Evolutionary conservation across 2,329 filamentous ascomycete genomes (phyloP), one percentile per base, ranked within the genome.

Genomic region (Xylogone sp.): DNA sequence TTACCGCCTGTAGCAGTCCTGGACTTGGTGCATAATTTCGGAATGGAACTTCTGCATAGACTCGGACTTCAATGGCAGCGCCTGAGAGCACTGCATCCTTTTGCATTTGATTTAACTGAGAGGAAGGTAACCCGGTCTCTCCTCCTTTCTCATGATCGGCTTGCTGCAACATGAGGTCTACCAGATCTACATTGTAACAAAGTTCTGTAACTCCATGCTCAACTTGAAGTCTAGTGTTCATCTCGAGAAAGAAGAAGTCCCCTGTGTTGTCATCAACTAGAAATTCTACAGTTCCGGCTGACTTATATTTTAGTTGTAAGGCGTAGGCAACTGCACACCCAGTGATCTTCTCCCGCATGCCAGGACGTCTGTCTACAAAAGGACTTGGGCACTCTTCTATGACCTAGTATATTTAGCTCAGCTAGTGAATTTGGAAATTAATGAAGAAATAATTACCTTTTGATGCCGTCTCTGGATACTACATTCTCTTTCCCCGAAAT

Each of bases 11-110:
- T 31, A 59, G 45, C 21, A 57, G 29, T 62, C 52, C 73, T 51
- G n/a, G 66, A 62, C 34, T 74, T 60, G 86, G 86, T 5, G 86
- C 81, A 65, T 88, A 89, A 54, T 84, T 82, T 44, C 61, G 59
- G 20, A 63, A 79, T 5, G 86, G 86, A 54, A 87, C 87, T 61
- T 90, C 86, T 2, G 86, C 86, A 65, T 89, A 89, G 51, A 89
- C 86, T 50, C 86, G 73, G 20, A 83, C 86, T 65, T 90, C 86
- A 53, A 89, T 86, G 0, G 84, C 84, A 64, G 84, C 81, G 0
- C 84, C 84, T 50, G 73, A 75, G 3, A 53, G 53, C 57, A n/a
- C n/a, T n/a, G 87, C 87, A 43, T 54, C 46, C 3, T 59, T 54
- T 29, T 48, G 20, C 56, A 56, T 13, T 42, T 47, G 13, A 6